These are phyloP conservation scores for Amyloporia xantha DNA, from an alignment of 768 basidiomycete species.

Conservation along the genomic window DNA sequence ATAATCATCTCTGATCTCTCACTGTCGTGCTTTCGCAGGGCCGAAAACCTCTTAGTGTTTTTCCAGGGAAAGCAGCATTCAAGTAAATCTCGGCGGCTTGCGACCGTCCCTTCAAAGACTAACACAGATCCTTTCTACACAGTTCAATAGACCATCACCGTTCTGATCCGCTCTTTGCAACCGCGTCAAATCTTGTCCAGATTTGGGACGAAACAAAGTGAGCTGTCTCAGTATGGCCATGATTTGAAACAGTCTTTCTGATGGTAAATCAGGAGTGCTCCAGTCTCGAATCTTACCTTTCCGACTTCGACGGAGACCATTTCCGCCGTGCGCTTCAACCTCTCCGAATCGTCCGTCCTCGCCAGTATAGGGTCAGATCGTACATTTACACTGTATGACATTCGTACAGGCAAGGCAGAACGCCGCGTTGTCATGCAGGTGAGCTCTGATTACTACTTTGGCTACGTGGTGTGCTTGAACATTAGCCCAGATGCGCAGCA, in stretches of 20 bases:
- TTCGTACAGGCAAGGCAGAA: constrained; percentile 95
- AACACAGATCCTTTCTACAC: no score
- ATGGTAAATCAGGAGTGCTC: constrained; percentile 54
- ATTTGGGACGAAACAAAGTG: constrained; percentile 98
- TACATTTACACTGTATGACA: constrained; percentile 94
- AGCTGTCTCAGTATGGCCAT: constrained; percentile 14
- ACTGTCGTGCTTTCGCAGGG: no score
- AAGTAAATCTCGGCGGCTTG: constrained; percentile 61
- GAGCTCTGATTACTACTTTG: constrained; percentile 9
- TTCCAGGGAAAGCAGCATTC: constrained; percentile 83
- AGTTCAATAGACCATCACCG: constrained; percentile 95
- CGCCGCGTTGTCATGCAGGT: constrained; percentile 87
- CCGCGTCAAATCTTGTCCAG: constrained; percentile 89
- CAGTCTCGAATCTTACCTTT: constrained; percentile 83
- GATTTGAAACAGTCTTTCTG: background rate
- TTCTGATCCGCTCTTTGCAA: constrained; percentile 84
- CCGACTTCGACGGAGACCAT: constrained; percentile 86
- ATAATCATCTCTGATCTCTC: no score
- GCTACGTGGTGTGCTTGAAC: background rate
- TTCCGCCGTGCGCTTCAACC: constrained; percentile 84
- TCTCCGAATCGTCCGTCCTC: constrained; percentile 90
- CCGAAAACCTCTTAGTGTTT: constrained; percentile 66
- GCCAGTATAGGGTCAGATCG: constrained; percentile 93
- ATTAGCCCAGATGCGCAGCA: constrained; percentile 66
- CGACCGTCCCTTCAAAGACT: no score